A percentile compares a stretch with the other conserved stretches of the same genome.
These are phyloP conservation scores for Trichoderma sp. DNA, from an alignment of 2,329 filamentous ascomycete species.

Conservation along the genomic window DNA sequence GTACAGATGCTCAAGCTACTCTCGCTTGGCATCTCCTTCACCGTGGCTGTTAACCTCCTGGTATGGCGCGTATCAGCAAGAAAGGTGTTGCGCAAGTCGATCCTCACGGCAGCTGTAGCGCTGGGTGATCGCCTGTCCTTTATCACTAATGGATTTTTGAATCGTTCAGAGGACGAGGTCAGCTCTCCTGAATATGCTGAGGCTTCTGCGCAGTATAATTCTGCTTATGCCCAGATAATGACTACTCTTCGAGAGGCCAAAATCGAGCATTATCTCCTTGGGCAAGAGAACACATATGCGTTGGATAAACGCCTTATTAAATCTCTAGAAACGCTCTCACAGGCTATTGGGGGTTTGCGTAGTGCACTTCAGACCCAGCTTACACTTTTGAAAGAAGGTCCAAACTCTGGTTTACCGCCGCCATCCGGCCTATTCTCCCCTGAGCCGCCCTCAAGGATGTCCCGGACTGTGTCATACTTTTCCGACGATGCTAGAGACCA, in stretches of 20 bases:
- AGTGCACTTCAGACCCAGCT: conserved; percentile 92
- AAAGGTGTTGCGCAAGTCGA: conserved; percentile 70
- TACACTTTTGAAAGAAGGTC: conserved; percentile 71
- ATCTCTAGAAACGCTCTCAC: conserved; percentile 81
- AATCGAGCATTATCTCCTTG: conserved; percentile 82
- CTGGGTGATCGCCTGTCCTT: conserved; percentile 80
- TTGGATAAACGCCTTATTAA: conserved; percentile 80
- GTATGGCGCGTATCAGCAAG: conserved; percentile 81
- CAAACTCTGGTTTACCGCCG: conserved; percentile 32
- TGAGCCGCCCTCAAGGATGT: conserved; percentile 33
- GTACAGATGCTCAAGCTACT: conserved; percentile 83
- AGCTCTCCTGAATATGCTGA: conserved; percentile 66
- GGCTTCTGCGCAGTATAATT: conserved; percentile 66
- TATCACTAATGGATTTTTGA: conserved; percentile 82
- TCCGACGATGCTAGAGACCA: conserved; percentile 49
- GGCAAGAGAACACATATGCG: conserved; percentile 76
- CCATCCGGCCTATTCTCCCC: conserved; percentile 32
- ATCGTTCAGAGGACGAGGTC: conserved; percentile 78
- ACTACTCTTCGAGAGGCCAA: conserved; percentile 84
- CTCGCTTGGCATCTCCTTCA: conserved; percentile 72
- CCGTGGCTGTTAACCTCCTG: conserved; percentile 74
- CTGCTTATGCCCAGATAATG: conserved; percentile 70
- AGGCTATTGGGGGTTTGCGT: conserved; percentile 86
- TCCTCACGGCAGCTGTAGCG: conserved; percentile 72
- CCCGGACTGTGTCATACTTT: conserved; percentile 38